Evolutionary conservation across 192 early-diverging fungal genomes (phyloP).

Genomic region (Coemansia sp.): DNA sequence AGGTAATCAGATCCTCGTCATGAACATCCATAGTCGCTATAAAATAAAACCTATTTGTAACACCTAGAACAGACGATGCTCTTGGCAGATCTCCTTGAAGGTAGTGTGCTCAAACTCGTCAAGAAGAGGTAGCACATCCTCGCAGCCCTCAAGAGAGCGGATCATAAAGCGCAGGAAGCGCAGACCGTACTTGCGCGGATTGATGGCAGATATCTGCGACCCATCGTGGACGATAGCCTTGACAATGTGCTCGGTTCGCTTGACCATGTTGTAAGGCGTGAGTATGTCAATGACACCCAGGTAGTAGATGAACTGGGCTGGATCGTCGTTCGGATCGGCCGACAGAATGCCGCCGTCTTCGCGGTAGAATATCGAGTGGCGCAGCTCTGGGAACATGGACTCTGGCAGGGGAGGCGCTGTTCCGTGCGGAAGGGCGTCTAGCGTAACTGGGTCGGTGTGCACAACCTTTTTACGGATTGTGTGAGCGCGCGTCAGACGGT

Average conservation of each 20-base stretch:
- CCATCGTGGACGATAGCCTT: constrained; percentile 78
- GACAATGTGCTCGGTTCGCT: constrained; percentile 87
- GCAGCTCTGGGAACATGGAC: constrained; percentile 54
- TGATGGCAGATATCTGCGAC: constrained; percentile 80
- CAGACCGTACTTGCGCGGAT: constrained; percentile 82
- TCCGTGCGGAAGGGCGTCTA: constrained; percentile 44
- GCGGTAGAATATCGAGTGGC: constrained; percentile 82
- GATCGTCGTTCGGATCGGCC: constrained; percentile 69
- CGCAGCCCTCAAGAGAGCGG: constrained; percentile 56
- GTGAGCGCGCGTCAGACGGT: constrained; percentile 50
- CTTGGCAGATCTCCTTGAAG: constrained; percentile 45
- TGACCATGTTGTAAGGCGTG: constrained; percentile 87
- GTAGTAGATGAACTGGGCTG: constrained; percentile 80
- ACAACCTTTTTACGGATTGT: constrained; percentile 56
- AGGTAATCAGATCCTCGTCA: no score
- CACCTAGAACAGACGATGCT: constrained; percentile 38
- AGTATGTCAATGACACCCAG: constrained; percentile 98
- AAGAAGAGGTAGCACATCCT: constrained; percentile 54
- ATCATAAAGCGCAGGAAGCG: constrained; percentile 92
- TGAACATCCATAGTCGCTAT: no score
- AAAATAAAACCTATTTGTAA: no score
- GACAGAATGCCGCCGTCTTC: constrained; percentile 88
- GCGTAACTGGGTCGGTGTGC: constrained; percentile 50
- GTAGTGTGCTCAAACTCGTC: constrained; percentile 52
- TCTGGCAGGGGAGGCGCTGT: constrained; percentile 50